Percentiles rank a stretch among this genome's conserved stretches.
Conservation (phyloP, 2,329 filamentous ascomycete genomes). For the Westerdykella ornata region DNA sequence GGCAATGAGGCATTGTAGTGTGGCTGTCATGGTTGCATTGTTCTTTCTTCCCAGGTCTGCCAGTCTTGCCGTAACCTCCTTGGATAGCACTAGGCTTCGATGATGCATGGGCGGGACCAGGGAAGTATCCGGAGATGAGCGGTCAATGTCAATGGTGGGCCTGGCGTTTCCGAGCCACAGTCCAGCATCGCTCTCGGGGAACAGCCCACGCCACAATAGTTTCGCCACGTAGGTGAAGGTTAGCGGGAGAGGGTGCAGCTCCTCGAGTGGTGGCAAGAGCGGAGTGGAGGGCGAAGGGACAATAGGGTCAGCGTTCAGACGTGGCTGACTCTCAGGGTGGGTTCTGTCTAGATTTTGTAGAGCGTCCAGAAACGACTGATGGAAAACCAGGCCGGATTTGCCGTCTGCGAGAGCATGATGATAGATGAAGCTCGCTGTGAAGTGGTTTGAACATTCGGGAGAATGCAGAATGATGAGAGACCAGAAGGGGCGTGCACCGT, state of each 20-base stretch:
- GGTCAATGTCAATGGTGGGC: conserved; percentile 13
- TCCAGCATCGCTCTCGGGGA: conserved; percentile 15
- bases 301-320: conserved; percentile 6
- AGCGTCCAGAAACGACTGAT: conserved; percentile 37
- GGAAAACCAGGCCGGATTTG: conserved; percentile 42
- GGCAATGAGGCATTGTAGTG: conserved; percentile 37
- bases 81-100: conserved; percentile 28
- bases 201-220: conserved; percentile 28
- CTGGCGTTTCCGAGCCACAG: conserved; percentile 11
- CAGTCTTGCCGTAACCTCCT: conserved; percentile 23
- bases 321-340: conserved; percentile 6
- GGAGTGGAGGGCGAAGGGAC: conserved; percentile 12
- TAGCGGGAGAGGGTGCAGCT: conserved; percentile 36
- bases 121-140: background rate
- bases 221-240: conserved; percentile 33
- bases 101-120: too few species aligned
- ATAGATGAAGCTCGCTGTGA: conserved; percentile 43
- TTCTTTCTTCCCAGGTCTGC: conserved; percentile 33
- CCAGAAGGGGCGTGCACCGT: conserved; percentile 39
- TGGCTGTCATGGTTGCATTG: conserved; percentile 38
- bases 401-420: conserved; percentile 48
- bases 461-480: conserved; percentile 37
- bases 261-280: conserved; percentile 39
- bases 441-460: conserved; percentile 13
- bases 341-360: conserved; percentile 17